Base-by-base conservation (phyloP, 1,284 basidiomycete species). In the Moesziomyces sp. region DNA sequence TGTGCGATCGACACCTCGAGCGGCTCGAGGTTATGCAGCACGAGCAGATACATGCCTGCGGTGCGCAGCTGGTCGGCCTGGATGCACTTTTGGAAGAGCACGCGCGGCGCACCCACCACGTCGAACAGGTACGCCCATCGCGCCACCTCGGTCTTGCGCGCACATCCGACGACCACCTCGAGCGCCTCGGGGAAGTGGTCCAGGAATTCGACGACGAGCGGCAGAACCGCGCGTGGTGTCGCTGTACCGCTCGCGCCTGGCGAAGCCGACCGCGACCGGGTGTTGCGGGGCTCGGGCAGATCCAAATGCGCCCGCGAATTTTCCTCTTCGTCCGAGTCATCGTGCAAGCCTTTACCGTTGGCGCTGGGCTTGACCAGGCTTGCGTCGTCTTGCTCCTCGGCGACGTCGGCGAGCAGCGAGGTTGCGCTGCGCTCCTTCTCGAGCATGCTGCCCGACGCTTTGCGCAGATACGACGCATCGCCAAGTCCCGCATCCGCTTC, bases 121-220 rank as follows among this genome's bases (percentile, higher is more conserved):
- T 90, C 90, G 82, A 99, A 99, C 24, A 99, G 86, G 62, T 91
- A 88, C 38, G 88, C 88, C 97, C 97, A 99, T 48, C 92, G 87
- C 7, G 92, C 91, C 78, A 96, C 89, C 85, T 99, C 97, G 4
- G 94, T 99, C 86, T 99, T 99, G 50, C 97, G 88, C 9, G 97
- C 97, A 81, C 96, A 98, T 7, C 92, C 91, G 9, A 98, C 96
- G 1, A 99, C 93, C 5, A 99, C 94, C 66, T 97, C 93, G 55
- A 98, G 86, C 5, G 92, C 89, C 54, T 89, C 91, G 62, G 93
- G 91, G 82, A 98, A 99, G 83, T 98, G 90, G 82, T 99, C 96
- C 74, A 99, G 86, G 81, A 99, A 99, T 69, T 93, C 91, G 55
- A 97, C 88, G 2, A 93, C 91, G 0, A 88, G 86, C 0, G 91